Base-by-base conservation (phyloP, 257 asterid genomes). In the Lantana camara region DNA sequence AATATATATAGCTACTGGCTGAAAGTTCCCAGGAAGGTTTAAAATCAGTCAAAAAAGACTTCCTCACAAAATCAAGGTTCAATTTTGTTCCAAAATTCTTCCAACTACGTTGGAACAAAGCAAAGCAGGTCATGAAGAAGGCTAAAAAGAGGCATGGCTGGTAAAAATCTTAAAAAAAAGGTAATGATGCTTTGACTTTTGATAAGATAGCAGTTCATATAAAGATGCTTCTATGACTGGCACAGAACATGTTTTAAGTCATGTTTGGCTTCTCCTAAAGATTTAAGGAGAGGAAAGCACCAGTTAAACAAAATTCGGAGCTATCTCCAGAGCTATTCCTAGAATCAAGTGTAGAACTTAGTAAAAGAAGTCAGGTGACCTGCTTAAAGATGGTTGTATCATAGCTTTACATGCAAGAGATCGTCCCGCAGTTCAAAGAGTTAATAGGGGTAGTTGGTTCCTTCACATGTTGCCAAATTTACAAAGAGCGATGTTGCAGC, bases 41-140 rank as follows among this genome's bases (percentile, higher is more conserved):
- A 71, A 58, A 77, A 67, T 37, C 83, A 76, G 56, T 63, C n/a
- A n/a, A n/a, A n/a, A n/a, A n/a, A n/a, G n/a, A n/a, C n/a, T n/a
- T n/a, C n/a, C n/a, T n/a, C n/a, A n/a, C n/a, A n/a, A n/a, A n/a
- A n/a, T n/a, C n/a, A n/a, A n/a, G n/a, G n/a, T n/a, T n/a, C 5
- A 34, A 34, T 34, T 34, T 34, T 7, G 10, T 34, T 10, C 40
- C 40, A 34, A 34, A 34, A 34, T 34, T 34, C 10, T 34, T 5
- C 9, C 40, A 34, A 74, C 70, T 79, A 78, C 72, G 72, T 81
- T 45, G 93, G 80, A 69, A 79, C 74, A 62, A 82, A 82, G 76
- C 64, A 78, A 60, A 85, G 89, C 70, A 81, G 89, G 72, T 82
- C 93, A 7, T 78, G 83, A 85, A 85, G 76, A 85, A 85, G 73